phyloP scores from a whole-genome alignment of 1,284 basidiomycete genomes.

The Mycena citricolor region DNA sequence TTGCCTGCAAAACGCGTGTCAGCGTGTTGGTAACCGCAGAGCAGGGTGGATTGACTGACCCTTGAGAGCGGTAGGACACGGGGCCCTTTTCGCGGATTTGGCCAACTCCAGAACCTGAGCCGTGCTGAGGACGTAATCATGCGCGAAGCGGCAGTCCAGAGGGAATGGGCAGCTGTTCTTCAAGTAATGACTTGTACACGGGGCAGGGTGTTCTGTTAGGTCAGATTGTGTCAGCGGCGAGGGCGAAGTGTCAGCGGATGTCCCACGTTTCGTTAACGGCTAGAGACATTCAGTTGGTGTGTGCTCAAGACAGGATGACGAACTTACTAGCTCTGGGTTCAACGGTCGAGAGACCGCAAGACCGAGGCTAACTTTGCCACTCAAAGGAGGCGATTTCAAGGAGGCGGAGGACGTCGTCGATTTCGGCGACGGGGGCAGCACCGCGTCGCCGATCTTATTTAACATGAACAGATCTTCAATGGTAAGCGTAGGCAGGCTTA shows the following conservation, averaged over 20 bases:
- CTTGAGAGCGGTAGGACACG: slow-evolving; percentile 44
- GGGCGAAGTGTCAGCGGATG: slow-evolving; percentile 1
- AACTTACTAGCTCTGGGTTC: slow-evolving; percentile 12
- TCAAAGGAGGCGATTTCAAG: slow-evolving; percentile 3
- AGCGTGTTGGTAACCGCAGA: background rate
- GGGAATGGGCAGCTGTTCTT: slow-evolving; percentile 52
- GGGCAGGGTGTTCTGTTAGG: slow-evolving; percentile 51
- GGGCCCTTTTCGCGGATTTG: slow-evolving; percentile 57
- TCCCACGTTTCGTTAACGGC: slow-evolving; percentile 56
- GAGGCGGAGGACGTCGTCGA: background rate
- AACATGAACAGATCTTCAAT: slow-evolving; percentile 64
- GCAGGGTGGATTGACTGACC: slow-evolving; percentile 46
- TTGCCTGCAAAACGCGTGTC: slow-evolving; percentile 47
- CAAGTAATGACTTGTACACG: slow-evolving; percentile 64
- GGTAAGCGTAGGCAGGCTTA: slow-evolving; percentile 54
- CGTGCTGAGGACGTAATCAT: slow-evolving; percentile 67
- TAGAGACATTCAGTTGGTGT: slow-evolving; percentile 24
- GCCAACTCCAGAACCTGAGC: slow-evolving; percentile 68
- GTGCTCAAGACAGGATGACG: background rate
- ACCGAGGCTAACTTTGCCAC: slow-evolving; percentile 17
- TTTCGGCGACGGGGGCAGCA: background rate
- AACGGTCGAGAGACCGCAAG: background rate
- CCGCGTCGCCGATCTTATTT: slow-evolving; percentile 40
- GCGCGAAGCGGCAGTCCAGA: slow-evolving; percentile 45
- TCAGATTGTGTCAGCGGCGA: too few species aligned